These are phyloP conservation scores for Vitis hybrid DNA, from an alignment of 177 flowering plant genomes.

Conservation along the genomic window DNA sequence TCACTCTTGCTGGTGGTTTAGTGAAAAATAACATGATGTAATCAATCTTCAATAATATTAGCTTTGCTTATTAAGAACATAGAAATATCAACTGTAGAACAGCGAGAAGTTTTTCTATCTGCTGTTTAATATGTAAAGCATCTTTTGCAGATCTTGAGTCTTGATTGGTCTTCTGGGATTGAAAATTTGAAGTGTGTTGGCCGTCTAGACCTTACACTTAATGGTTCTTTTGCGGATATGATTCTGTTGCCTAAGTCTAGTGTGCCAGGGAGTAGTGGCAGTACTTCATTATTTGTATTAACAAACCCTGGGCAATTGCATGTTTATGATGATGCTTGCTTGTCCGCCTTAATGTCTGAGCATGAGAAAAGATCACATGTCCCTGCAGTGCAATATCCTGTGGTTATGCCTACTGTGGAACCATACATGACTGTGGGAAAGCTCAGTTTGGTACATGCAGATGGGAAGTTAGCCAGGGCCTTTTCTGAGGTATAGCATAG, in stretches of 20 bases:
- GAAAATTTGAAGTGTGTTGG: constrained; percentile 30
- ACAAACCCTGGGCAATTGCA: constrained; percentile 44
- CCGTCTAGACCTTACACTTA: constrained; percentile 32
- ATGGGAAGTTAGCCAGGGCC: constrained; percentile 18
- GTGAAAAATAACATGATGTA: too few species aligned
- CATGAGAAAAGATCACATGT: constrained; percentile 21
- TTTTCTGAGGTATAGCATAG: constrained; percentile 30
- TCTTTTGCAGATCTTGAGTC: constrained; percentile 32
- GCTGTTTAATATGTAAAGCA: neutral
- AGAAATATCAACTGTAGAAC: neutral
- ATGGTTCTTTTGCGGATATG: constrained; percentile 46
- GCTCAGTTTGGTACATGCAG: constrained; percentile 18
- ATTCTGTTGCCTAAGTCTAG: constrained; percentile 24
- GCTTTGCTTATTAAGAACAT: neutral
- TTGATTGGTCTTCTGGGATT: constrained; percentile 38
- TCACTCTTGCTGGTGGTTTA: too few species aligned
- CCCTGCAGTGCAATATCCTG: constrained; percentile 24
- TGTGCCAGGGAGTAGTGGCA: constrained; percentile 6
- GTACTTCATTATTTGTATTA: constrained; percentile 23
- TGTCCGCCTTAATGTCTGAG: constrained; percentile 27
- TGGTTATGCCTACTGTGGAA: constrained; percentile 30
- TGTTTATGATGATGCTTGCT: constrained; percentile 31
- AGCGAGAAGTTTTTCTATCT: neutral
- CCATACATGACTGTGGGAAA: constrained; percentile 32
- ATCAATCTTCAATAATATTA: too few species aligned